Conservation (phyloP, 345 rosid genomes). For the Melaleuca quinquenervia region DNA sequence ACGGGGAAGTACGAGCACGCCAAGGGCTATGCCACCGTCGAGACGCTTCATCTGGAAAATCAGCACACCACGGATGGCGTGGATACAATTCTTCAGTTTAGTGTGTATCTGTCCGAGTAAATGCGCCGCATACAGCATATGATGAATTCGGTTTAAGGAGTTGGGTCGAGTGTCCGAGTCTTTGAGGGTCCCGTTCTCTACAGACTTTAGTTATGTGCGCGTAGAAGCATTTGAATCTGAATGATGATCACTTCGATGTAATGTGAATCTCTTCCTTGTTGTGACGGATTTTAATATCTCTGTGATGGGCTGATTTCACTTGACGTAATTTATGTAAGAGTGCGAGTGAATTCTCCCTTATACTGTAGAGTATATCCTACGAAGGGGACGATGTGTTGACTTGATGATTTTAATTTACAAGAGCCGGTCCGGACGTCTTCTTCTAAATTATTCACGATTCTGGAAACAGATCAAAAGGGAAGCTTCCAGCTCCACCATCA, state of each 20-base stretch:
- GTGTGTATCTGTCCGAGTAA: constrained; percentile 42
- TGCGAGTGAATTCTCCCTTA: not conserved
- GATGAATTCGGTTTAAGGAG: not conserved
- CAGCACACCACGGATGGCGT: constrained; percentile 78
- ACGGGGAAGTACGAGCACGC: constrained; percentile 73
- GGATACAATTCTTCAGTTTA: constrained; percentile 63
- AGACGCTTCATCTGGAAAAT: constrained; percentile 48
- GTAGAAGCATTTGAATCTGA: not conserved
- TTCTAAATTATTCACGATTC: not conserved
- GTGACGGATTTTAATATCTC: too few relatives aligned
- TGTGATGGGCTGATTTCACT: not conserved
- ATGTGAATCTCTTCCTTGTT: not conserved
- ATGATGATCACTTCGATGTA: not conserved
- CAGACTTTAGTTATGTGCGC: not conserved
- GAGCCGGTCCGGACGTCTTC: not conserved
- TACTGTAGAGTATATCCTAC: not conserved
- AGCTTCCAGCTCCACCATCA: not conserved
- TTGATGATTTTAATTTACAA: not conserved
- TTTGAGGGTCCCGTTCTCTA: not conserved
- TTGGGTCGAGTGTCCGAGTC: not conserved
- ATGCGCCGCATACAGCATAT: not conserved
- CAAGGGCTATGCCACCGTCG: constrained; percentile 57
- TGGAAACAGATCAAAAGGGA: not conserved
- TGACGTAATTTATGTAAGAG: not conserved
- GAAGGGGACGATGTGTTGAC: not conserved